Base-by-base conservation (phyloP, 2,329 filamentous ascomycete genomes). In the Pseudocercospora musae region DNA sequence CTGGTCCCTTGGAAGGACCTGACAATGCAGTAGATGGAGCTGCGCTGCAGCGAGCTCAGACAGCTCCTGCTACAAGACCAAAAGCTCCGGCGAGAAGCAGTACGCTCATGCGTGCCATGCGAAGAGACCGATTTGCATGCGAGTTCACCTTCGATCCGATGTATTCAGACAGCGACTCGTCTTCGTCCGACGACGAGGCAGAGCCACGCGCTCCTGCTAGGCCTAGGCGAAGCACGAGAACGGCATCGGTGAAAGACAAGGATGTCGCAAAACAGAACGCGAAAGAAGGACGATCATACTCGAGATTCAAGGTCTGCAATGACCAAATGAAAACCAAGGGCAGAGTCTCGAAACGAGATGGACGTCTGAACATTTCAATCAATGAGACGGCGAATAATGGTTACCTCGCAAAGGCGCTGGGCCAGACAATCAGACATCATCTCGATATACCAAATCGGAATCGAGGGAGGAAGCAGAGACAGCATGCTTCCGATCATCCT, bases 391-490 rank as follows among this genome's bases (percentile, higher is more conserved):
- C 83, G 60, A 86, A 88, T 66, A 87, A 80, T 1, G 89, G 89
- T 10, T 91, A 91, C 68, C 79, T 92, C 25, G 88, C 88, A 48
- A 91, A 92, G 71, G 88, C 89, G 2, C 78, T 93, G 0, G 89
- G 89, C 2, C 82, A 84, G 1, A 85, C 85, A 3, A 80, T 89
- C 49, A 80, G 83, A 59, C 85, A 85, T 67, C 82, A 87, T 42
- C 75, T 86, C 10, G 70, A 71, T 21, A 62, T 75, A 8, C 73
- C 71, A 6, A 68, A 63, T 18, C 57, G 62, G 9, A 76, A 75
- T 1, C 23, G 29, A 11, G 40, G 50, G 9, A 52, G 66, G 1
- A 77, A 76, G 2, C 72, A 75, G n/a, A 71, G 68, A 7, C 72
- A 74, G 1, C 70, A 74, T 20, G 60, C 42, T 20, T 61, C 59